Conservation (phyloP, 2,329 filamentous ascomycete species). For the Aspergillus puulaauensis region DNA sequence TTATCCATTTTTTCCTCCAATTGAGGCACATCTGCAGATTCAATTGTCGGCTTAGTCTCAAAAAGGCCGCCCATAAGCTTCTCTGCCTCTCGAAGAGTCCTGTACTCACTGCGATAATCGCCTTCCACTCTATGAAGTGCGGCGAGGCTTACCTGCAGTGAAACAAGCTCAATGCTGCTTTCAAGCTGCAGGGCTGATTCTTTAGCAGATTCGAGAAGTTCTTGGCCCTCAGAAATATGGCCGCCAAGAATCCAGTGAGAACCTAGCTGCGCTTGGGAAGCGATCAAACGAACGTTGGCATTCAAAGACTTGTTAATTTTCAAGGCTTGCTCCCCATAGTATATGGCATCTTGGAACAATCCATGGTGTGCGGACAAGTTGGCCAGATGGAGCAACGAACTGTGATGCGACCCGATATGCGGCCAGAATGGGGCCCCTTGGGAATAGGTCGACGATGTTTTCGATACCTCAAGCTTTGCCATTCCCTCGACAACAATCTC, state of each 20-base stretch:
- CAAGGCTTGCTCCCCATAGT: slow-evolving; percentile 80
- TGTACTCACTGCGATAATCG: slow-evolving; percentile 49
- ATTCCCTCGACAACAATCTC: slow-evolving; percentile 39
- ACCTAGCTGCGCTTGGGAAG: slow-evolving; percentile 48
- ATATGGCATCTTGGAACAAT: slow-evolving; percentile 82
- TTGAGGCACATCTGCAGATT: slow-evolving; percentile 30
- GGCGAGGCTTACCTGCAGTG: slow-evolving; percentile 45
- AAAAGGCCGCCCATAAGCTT: slow-evolving; percentile 45
- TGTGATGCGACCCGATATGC: slow-evolving; percentile 71
- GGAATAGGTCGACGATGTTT: slow-evolving; percentile 45
- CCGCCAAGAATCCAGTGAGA: slow-evolving; percentile 52
- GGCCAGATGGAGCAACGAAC: slow-evolving; percentile 71
- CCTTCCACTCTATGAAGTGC: slow-evolving; percentile 49
- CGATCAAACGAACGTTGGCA: slow-evolving; percentile 55
- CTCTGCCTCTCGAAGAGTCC: slow-evolving; percentile 50
- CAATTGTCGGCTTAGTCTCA: slow-evolving; percentile 29
- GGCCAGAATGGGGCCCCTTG: slow-evolving; percentile 75
- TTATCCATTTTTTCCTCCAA: slow-evolving; percentile 45
- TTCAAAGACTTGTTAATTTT: slow-evolving; percentile 71
- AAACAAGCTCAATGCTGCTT: slow-evolving; percentile 55
- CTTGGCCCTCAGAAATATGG: slow-evolving; percentile 51
- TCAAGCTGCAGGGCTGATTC: slow-evolving; percentile 51
- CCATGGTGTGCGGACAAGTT: slow-evolving; percentile 79
- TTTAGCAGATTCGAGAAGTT: slow-evolving; percentile 58
- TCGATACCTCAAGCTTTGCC: slow-evolving; percentile 40